Evolutionary conservation across 1,139 yeast species (phyloP).

Genomic region (Hyphopichia burtonii): DNA sequence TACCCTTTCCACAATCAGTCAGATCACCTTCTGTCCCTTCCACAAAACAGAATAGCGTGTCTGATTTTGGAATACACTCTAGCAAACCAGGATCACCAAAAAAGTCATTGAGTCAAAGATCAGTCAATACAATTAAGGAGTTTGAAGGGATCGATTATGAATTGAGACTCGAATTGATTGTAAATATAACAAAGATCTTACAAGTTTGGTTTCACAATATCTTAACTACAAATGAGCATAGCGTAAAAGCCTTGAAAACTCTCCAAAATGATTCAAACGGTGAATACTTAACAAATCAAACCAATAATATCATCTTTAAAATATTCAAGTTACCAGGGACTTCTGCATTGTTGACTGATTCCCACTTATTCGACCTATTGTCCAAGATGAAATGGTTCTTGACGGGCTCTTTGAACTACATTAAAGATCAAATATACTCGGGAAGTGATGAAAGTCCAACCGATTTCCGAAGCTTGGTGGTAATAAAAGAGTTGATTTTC

Average conservation of each 20-base stretch:
- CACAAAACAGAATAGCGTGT: neutral
- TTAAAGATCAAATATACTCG: neutral
- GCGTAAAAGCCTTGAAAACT: neutral
- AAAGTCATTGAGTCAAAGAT: neutral
- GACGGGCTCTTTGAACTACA: constrained; percentile 16
- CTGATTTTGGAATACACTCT: neutral
- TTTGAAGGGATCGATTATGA: constrained; percentile 27
- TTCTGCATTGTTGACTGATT: constrained; percentile 11
- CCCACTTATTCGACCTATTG: constrained; percentile 16
- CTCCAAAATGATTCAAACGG: neutral
- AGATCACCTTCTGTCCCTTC: neutral
- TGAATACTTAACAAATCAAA: no score
- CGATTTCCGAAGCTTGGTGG: constrained; percentile 16
- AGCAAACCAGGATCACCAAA: neutral
- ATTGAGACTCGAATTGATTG: constrained; percentile 22
- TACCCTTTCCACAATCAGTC: neutral
- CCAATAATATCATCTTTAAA: neutral
- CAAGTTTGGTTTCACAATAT: constrained; percentile 23
- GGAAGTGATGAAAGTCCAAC: constrained; percentile 9
- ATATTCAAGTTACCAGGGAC: constrained; percentile 18
- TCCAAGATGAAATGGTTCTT: constrained; percentile 19
- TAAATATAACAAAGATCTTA: constrained; percentile 26
- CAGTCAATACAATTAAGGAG: constrained; percentile 5
- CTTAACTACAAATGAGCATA: constrained; percentile 12
- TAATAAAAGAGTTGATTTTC: constrained; percentile 28